Evolutionary conservation across 345 rosid genomes (phyloP), one percentile per base, ranked within the genome.

Genomic region (Syzygium aqueum): DNA sequence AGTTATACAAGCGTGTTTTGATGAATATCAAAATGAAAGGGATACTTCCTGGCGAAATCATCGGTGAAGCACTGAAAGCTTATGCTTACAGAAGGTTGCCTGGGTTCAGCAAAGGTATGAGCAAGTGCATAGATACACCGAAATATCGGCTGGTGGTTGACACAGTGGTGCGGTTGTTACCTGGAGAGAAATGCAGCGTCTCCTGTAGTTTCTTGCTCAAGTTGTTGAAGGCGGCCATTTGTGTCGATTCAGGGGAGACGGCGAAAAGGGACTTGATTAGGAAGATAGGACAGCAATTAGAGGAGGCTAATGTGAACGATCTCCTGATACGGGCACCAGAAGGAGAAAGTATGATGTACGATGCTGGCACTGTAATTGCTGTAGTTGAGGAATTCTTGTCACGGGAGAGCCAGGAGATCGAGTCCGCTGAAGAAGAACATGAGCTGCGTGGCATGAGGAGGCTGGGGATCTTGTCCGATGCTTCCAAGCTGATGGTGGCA

Each of bases 1-100:
- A 94, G 85, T 77, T 91, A 16, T 96, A 93, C 87, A 95, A 94
- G 89, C 89, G 93, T 28, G 94, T 94, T 85, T 80, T 95, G 57
- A 84, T 84, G 89, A 91, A 87, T 86, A 93, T 96, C 63, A 92
- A 89, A 89, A 87, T 89, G 84, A 93, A 91, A 92, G 93, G 89
- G 49, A 46, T 88, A 65, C 90, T 93, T 86, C 88, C 91, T 16
- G 90, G 85, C 77, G 97, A 94, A 88, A 94, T 95, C 28, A 92
- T 95, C n/a, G 98, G 99, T 83, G 98, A 96, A 91, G 95, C 98
- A 56, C 90, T 96, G 90, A 95, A 94, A 92, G 98, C 96, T 89
- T 96, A 93, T 91, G 94, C 94, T 85, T 95, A 94, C 88, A 89
- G 95, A 90, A 95, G 94, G 91, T 85, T 96, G 87, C 91, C 93